Evolutionary conservation across 2,329 filamentous ascomycete genomes (phyloP).

Genomic region (Nothophaeocryptopus gaeumannii): DNA sequence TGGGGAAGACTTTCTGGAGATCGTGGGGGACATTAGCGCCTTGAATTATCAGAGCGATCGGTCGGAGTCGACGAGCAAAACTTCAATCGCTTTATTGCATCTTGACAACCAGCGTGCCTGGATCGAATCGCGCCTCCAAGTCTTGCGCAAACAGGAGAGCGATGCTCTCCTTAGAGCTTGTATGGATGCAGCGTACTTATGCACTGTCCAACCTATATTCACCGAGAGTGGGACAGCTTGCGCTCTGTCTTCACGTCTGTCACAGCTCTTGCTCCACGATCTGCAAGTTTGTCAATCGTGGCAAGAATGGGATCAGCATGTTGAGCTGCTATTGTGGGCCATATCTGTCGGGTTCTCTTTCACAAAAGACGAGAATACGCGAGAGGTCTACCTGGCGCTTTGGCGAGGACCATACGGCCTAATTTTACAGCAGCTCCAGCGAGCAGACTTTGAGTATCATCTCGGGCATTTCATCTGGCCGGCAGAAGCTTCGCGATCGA

Average conservation of each 20-base stretch:
- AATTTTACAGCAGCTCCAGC: too few species aligned
- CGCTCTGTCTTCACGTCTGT: not conserved
- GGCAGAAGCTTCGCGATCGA: too few species aligned
- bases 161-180: not conserved
- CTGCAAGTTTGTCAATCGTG: not conserved
- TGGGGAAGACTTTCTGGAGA: not conserved
- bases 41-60: not conserved
- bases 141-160: not conserved
- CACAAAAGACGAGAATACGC: not conserved
- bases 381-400: too few species aligned
- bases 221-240: not conserved
- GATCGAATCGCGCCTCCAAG: not conserved
- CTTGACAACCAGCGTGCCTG: not conserved
- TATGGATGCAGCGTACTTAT: not conserved
- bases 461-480: too few species aligned
- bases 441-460: too few species aligned
- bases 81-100: not conserved
- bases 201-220: not conserved
- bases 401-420: too few species aligned
- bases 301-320: not conserved
- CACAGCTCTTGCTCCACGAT: not conserved
- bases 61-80: not conserved
- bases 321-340: not conserved
- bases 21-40: not conserved
- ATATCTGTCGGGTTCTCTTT: not conserved